These are phyloP conservation scores for Didymella exigua DNA, from an alignment of 2,329 filamentous ascomycete species.

Conservation along the genomic window DNA sequence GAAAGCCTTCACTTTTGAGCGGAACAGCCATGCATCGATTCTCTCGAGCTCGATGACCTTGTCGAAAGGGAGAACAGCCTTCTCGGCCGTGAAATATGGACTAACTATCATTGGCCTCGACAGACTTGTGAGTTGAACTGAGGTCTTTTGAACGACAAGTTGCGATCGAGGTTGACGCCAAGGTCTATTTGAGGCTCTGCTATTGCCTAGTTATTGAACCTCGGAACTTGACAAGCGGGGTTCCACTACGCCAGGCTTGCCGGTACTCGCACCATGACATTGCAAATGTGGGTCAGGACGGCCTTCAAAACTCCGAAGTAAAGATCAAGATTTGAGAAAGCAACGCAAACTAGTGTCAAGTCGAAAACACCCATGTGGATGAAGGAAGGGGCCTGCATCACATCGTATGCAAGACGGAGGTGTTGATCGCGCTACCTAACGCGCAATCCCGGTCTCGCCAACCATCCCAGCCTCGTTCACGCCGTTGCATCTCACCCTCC, in stretches of 20 bases:
- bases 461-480: conserved; percentile 7
- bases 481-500: background rate
- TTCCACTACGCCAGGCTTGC: conserved; percentile 3
- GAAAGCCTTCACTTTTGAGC: conserved; percentile 50
- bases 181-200: conserved; percentile 9
- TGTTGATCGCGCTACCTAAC: conserved; percentile 11
- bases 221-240: conserved; percentile 15
- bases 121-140: background rate
- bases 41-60: conserved; percentile 51
- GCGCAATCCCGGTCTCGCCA: conserved; percentile 9
- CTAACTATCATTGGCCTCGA: conserved; percentile 28
- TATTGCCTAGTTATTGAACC: conserved; percentile 7
- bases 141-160: background rate
- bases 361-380: background rate
- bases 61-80: conserved; percentile 45
- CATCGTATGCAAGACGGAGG: background rate
- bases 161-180: background rate
- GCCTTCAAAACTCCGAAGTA: no score
- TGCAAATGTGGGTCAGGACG: background rate
- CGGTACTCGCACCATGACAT: background rate
- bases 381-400: background rate
- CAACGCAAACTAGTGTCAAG: no score
- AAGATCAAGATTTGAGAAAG: no score
- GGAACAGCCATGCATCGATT: conserved; percentile 49
- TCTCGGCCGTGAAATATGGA: conserved; percentile 34